Conservation (phyloP, 2,329 filamentous ascomycete species). For the Orbilia javanica region DNA sequence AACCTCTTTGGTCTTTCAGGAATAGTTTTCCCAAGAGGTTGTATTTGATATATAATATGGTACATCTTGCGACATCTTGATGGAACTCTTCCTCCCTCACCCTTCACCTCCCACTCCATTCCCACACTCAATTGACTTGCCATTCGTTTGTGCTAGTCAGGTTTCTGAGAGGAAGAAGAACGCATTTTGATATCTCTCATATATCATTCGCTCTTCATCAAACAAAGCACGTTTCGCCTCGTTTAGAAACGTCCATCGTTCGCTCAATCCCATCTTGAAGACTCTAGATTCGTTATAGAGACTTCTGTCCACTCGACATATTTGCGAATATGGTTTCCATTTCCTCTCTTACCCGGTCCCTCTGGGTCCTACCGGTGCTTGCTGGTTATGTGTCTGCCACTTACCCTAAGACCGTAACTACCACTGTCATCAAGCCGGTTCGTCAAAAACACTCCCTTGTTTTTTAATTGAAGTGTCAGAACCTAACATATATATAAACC, state of each 20-base stretch:
- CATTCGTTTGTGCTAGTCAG: conserved; percentile 55
- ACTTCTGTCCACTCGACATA: conserved; percentile 3
- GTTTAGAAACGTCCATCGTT: conserved; percentile 48
- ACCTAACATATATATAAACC: not conserved
- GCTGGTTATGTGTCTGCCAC: conserved; percentile 37
- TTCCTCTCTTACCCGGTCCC: conserved; percentile 27
- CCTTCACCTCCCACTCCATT: conserved; percentile 9
- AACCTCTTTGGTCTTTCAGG: conserved; percentile 37
- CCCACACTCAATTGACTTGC: conserved; percentile 42
- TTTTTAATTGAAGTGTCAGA: not conserved
- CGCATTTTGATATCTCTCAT: conserved; percentile 25
- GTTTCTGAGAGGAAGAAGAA: conserved; percentile 30
- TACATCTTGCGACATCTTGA: conserved; percentile 5
- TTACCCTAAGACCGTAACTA: conserved; percentile 24
- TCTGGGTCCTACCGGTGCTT: conserved; percentile 35
- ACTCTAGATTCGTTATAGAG: conserved; percentile 49
- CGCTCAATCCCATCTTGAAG: conserved; percentile 25
- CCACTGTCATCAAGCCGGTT: conserved; percentile 38
- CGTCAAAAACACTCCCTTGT: not conserved
- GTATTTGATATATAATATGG: conserved; percentile 49
- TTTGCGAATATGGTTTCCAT: conserved; percentile 43
- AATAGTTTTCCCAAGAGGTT: not conserved
- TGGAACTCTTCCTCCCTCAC: not conserved
- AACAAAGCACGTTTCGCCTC: conserved; percentile 41
- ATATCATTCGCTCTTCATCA: conserved; percentile 40